Evolutionary conservation across 2,329 filamentous ascomycete genomes (phyloP), one percentile per base, ranked within the genome.

Genomic region (Albophoma yamanashiensis): DNA sequence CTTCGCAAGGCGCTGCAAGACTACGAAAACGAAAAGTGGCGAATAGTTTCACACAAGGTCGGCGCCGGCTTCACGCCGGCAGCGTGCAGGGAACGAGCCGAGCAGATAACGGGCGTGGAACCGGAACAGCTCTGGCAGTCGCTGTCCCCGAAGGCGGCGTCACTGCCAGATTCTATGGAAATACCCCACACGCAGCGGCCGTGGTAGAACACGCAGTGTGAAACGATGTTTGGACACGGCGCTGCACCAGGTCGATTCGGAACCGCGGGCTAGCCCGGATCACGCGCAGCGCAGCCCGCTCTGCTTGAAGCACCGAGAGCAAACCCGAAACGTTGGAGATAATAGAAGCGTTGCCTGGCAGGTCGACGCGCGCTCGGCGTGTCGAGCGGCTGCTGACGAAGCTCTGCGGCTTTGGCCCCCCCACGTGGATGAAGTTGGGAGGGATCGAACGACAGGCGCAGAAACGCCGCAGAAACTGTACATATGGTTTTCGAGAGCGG

Each of bases 11-110:
- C 89, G 6, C 83, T 93, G 65, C 85, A 89, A 70, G 90, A 93
- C 73, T 93, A 93, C 78, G 90, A 94, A 70, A 89, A 89, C 76
- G 92, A 96, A 73, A 91, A 91, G 71, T 97, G 92, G 92, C 88
- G 91, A 66, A 91, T 95, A 69, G 87, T 96, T 63, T 89, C 92
- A 62, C 89, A 89, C 69, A 96, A 96, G 75, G 89, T 97, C 67
- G 92, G 92, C 62, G 89, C 87, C 57, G 92, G 92, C 55, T 95
- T 96, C 71, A 94, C 91, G 43, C 90, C 92, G 47, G 84, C 86
- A 42, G 91, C 92, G 53, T 97, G 92, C 76, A 88, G 89, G 73
- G 91, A 96, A 69, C 88, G 91, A 68, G 88, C 87, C 39, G 77
- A 82, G 61, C 83, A 91, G 74, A 74, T 92, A 52, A 68, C 76